Evolutionary conservation across 164 flowering plant species (phyloP).

Genomic region (Vitis riparia): DNA sequence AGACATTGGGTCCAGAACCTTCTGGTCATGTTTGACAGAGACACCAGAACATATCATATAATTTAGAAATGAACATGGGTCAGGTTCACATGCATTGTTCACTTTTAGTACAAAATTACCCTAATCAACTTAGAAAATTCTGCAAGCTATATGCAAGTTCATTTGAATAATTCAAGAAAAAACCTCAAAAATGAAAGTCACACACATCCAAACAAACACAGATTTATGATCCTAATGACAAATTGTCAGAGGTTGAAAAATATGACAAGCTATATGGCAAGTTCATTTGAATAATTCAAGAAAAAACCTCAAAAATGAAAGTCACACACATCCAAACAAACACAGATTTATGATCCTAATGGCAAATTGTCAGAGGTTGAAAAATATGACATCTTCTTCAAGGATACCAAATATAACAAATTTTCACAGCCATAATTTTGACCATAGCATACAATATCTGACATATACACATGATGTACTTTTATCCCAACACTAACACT

Average conservation of each 20-base stretch:
- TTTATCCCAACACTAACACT: background rate
- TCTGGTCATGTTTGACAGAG: slow-evolving; percentile 9
- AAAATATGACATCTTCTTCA: background rate
- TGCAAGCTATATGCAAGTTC: background rate
- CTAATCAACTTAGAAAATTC: background rate
- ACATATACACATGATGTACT: background rate
- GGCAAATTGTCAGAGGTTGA: too few species aligned
- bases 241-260: too few species aligned
- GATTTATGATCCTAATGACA: too few species aligned
- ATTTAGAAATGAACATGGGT: slow-evolving; percentile 3
- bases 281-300: background rate
- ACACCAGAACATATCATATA: background rate
- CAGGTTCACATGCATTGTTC: slow-evolving; percentile 16
- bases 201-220: too few species aligned
- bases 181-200: too few species aligned
- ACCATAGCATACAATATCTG: background rate
- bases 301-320: background rate
- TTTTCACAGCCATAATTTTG: background rate
- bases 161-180: background rate
- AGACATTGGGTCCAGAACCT: slow-evolving; percentile 4
- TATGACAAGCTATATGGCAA: background rate
- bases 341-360: too few species aligned
- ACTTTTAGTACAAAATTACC: background rate
- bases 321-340: too few species aligned
- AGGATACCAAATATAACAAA: background rate